phyloP scores from a whole-genome alignment of 108 stramenopile species.

The Schizochytrium sp. region DNA sequence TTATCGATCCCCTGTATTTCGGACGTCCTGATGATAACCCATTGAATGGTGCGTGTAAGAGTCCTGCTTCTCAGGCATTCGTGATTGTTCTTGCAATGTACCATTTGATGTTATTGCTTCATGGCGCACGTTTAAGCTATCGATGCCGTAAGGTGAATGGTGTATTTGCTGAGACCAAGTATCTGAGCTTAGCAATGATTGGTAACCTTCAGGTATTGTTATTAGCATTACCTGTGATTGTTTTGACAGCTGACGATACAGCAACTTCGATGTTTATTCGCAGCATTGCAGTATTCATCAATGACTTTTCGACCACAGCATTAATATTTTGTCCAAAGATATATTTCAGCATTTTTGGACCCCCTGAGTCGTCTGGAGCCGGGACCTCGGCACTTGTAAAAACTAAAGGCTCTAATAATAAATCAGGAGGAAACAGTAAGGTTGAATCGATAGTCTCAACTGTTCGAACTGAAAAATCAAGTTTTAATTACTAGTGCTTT shows the following conservation, averaged over 20 bases:
- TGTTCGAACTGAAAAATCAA: too few species aligned
- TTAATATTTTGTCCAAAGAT: conserved; percentile 38
- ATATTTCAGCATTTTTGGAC: neutral
- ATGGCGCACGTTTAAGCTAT: neutral
- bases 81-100: neutral
- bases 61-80: neutral
- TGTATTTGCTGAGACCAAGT: conserved; percentile 42
- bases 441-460: too few species aligned
- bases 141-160: conserved; percentile 38
- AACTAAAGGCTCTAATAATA: neutral
- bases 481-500: too few species aligned
- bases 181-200: conserved; percentile 25
- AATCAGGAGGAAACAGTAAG: too few species aligned
- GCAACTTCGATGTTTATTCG: conserved; percentile 15
- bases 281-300: conserved; percentile 37
- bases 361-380: neutral
- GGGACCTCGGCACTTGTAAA: neutral
- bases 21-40: neutral
- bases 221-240: conserved; percentile 10
- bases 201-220: conserved; percentile 47
- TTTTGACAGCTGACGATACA: conserved; percentile 5
- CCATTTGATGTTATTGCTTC: conserved; percentile 17
- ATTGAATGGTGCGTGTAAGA: neutral
- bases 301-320: conserved; percentile 2
- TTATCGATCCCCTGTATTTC: conserved; percentile 1